phyloP scores from a whole-genome alignment of 306 rosid genomes.

The Inga leiocalycina region DNA sequence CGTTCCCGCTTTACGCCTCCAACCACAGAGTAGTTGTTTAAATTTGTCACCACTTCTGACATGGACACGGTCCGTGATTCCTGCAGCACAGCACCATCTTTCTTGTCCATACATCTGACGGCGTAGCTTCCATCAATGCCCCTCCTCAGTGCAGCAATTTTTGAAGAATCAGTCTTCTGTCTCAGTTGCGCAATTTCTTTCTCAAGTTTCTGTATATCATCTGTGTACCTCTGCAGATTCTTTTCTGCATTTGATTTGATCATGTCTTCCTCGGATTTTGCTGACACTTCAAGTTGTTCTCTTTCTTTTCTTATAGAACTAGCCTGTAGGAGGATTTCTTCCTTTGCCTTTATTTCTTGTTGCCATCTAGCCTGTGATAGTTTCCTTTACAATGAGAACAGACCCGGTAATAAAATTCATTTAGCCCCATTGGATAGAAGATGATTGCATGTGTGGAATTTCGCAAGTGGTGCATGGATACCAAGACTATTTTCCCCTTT shows the following conservation, averaged over 20 bases:
- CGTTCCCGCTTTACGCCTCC: constrained; percentile 85
- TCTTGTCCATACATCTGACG: constrained; percentile 42
- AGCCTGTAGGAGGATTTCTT: constrained; percentile 56
- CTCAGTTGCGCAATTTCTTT: constrained; percentile 78
- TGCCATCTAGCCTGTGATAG: constrained; percentile 81
- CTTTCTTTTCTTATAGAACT: constrained; percentile 70
- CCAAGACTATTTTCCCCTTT: constrained; percentile 9
- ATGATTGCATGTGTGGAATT: constrained; percentile 39
- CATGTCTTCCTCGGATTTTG: constrained; percentile 67
- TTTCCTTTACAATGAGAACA: constrained; percentile 59
- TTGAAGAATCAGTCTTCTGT: constrained; percentile 74
- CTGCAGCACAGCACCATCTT: constrained; percentile 36
- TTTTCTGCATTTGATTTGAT: constrained; percentile 72
- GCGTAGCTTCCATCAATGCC: constrained; percentile 78
- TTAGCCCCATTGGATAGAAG: constrained; percentile 37
- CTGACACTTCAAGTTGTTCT: constrained; percentile 70
- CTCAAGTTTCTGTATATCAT: constrained; percentile 75
- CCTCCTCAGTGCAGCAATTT: constrained; percentile 85
- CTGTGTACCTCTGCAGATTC: constrained; percentile 62
- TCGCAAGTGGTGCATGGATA: constrained; percentile 25
- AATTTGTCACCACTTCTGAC: constrained; percentile 49
- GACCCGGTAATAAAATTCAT: constrained; percentile 42
- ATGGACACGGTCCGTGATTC: constrained; percentile 41
- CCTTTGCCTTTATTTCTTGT: constrained; percentile 66
- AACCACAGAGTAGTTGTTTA: constrained; percentile 45